Percentiles rank a stretch among this genome's conserved stretches.
These are phyloP conservation scores for Lachancea mirantina DNA, from an alignment of 805 yeast genomes.

Conservation along the genomic window DNA sequence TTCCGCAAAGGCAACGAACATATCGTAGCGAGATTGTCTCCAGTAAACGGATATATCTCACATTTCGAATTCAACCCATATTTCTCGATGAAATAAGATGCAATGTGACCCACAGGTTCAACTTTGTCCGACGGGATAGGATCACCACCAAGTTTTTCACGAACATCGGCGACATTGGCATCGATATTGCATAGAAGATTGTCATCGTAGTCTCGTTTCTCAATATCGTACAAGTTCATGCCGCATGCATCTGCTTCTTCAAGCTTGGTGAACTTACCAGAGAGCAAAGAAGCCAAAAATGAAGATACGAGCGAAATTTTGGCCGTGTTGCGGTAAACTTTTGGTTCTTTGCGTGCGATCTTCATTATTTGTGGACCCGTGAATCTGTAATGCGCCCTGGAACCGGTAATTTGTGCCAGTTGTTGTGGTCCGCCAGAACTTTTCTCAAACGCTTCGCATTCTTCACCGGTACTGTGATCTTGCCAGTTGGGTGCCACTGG, in stretches of 20 bases:
- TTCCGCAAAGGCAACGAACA: conserved; percentile 70
- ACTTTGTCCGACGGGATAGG: conserved; percentile 38
- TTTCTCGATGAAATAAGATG: conserved; percentile 52
- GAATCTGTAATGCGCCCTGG: conserved; percentile 81
- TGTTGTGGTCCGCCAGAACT: conserved; percentile 50
- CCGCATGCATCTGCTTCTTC: conserved; percentile 92
- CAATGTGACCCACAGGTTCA: conserved; percentile 40
- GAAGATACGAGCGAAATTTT: conserved; percentile 72
- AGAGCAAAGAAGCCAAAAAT: conserved; percentile 63
- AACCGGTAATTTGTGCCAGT: conserved; percentile 69
- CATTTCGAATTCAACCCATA: conserved; percentile 60
- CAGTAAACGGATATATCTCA: conserved; percentile 69
- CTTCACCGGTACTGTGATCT: conserved; percentile 77
- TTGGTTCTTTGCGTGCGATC: conserved; percentile 45
- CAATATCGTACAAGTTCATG: conserved; percentile 77
- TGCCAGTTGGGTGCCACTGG: conserved; percentile 87
- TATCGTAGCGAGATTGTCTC: conserved; percentile 86
- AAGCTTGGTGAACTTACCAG: conserved; percentile 55
- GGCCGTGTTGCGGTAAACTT: conserved; percentile 46
- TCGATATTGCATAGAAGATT: conserved; percentile 41
- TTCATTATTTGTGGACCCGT: conserved; percentile 90
- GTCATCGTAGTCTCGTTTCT: conserved; percentile 47
- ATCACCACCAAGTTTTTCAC: conserved; percentile 38
- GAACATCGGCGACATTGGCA: conserved; percentile 18
- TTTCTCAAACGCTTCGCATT: conserved; percentile 53